Base-by-base conservation (phyloP, 257 asterid genomes). In the Dorcoceras hygrometricum region DNA sequence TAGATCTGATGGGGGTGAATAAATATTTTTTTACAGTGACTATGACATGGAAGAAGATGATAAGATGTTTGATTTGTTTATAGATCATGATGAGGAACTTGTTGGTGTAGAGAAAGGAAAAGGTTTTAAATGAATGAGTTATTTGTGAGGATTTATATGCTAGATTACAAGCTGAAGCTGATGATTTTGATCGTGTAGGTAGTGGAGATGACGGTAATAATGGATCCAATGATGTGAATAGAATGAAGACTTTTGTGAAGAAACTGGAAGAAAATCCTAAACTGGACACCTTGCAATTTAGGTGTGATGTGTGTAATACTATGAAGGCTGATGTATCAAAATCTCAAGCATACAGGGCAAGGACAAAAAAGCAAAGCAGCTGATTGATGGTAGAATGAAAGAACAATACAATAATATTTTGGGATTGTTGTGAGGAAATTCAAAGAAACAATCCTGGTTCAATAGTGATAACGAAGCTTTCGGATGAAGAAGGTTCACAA, bases 241-340 rank as follows among this genome's bases (percentile, higher is more conserved):
- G n/a, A n/a, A n/a, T n/a, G n/a, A 28, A 59, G 31, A 59, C 65
- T 8, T 59, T 28, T 29, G 11, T 9, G 5, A 29, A 59, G 8
- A 59, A 59, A 25, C 34, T 59, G 48, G 29, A 59, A 29, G 48
- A 59, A 26, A 59, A 28, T 29, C 65, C 48, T 27, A 59, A 59
- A 43, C 5, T 26, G 11, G 50, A 43, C 8, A 18, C 23, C 8
- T 22, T 11, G 8, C 8, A 59, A 23, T 59, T 59, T 14, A 28
- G 23, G 20, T 8, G 19, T 28, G 65, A 59, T 7, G 1, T 59
- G 8, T 59, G 48, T n/a, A 14, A 4, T 0, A 59, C 65, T 26
- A 5, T 59, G 22, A 59, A 59, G 31, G 23, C 65, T 0, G 19
- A 29, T 59, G 48, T 59, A 4, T 28, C 65, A 6, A 59, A n/a